Conservation (phyloP, 1,284 basidiomycete species). For the Cutaneotrichosporon cutaneum region DNA sequence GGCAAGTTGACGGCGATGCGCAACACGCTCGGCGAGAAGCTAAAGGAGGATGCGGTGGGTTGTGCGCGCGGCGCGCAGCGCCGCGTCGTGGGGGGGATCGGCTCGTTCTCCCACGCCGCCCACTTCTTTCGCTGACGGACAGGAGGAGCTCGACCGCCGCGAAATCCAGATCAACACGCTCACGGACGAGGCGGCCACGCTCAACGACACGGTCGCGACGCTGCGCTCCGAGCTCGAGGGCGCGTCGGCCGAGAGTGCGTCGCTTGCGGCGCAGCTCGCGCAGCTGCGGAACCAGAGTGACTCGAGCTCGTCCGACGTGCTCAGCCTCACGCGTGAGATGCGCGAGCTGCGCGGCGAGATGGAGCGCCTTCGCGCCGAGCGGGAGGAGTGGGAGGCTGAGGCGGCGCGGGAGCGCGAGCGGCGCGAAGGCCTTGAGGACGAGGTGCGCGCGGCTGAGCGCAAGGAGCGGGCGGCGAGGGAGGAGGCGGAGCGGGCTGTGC, state of each 20-base stretch:
- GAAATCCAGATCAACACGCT: slow-evolving; percentile 76
- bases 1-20: slow-evolving; percentile 91
- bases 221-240: slow-evolving; percentile 73
- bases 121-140: slow-evolving; percentile 37
- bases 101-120: too few relatives aligned
- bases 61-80: not conserved
- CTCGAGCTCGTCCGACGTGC: slow-evolving; percentile 65
- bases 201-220: slow-evolving; percentile 67
- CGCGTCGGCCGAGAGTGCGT: slow-evolving; percentile 70
- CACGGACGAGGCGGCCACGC: slow-evolving; percentile 70
- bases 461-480: slow-evolving; percentile 67
- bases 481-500: slow-evolving; percentile 59
- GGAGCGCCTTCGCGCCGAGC: slow-evolving; percentile 75
- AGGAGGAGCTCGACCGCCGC: slow-evolving; percentile 94
- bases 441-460: slow-evolving; percentile 62
- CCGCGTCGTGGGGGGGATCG: too few relatives aligned
- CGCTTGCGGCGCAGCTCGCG: slow-evolving; percentile 67
- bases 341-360: slow-evolving; percentile 76
- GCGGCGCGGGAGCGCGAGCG: slow-evolving; percentile 71
- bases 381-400: slow-evolving; percentile 82
- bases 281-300: slow-evolving; percentile 54
- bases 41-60: slow-evolving; percentile 87
- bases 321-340: slow-evolving; percentile 73
- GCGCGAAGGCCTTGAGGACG: slow-evolving; percentile 65
- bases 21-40: slow-evolving; percentile 85